Base-by-base conservation (phyloP, 805 yeast genomes). In the Nakazawaea populi region DNA sequence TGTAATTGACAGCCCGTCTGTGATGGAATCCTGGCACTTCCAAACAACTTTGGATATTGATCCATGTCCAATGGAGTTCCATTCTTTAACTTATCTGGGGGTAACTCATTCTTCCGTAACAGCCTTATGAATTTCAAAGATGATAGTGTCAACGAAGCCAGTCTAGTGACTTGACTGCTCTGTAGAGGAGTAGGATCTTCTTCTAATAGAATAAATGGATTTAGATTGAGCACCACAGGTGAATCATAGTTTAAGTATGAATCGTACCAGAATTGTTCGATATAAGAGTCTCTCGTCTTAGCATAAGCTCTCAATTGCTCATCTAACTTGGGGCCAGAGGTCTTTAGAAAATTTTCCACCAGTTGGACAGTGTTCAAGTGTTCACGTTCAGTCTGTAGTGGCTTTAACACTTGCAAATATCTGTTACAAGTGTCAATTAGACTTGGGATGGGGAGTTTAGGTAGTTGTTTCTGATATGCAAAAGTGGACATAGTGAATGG, bases 191-290 rank as follows among this genome's bases (percentile, higher is more conserved):
- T 88, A 1, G 96, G 96, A 60, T 90, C 97, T 62, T 90, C 97
- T 64, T 90, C 96, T 54, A 90, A 75, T 58, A 89, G 78, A 65
- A 90, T 89, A 62, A 88, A 90, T 0, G 97, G 97, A 61, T 90
- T 90, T 58, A 90, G 77, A 66, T 90, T 90, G 55, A 90, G 74
- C n/a, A 90, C 97, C 39, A 90, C 96, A 0, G 94, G 90, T 9
- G 88, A 83, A 65, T 90, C 97, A 65, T 87, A 88, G 65, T 84
- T 84, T 57, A 90, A 73, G 65, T 90, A 90, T 1, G 96, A 82
- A 63, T 90, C 97, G 66, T 80, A 90, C 97, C 97, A 90, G 65
- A 90, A 90, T 66, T 90, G 96, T 67, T 90, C 97, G 55, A 90
- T 90, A 65, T 87, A 90, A 2, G 95, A 85, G 46, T 87, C 82